A percentile compares a stretch with the other conserved stretches of the same genome.
Evolutionary conservation across 2,329 filamentous ascomycete genomes (phyloP).

Genomic region (Trichoderma atrobrunneum): DNA sequence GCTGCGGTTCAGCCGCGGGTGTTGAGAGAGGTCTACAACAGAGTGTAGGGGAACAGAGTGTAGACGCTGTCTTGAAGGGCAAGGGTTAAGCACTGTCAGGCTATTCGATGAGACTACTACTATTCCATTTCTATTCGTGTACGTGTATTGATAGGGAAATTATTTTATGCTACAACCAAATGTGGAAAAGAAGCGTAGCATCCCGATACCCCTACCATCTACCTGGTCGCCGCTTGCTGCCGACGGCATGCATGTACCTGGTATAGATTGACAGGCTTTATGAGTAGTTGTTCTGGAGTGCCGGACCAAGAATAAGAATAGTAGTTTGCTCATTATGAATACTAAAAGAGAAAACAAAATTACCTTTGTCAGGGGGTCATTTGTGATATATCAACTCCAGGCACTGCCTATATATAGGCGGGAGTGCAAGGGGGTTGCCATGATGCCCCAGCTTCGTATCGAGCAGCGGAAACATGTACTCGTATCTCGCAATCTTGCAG

Average conservation of each 20-base stretch:
- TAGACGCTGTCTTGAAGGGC: background rate
- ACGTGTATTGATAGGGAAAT: background rate
- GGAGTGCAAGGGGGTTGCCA: background rate
- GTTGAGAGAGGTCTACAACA: conserved; percentile 6
- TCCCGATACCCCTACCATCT: background rate
- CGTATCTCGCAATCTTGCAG: background rate
- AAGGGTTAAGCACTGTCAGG: background rate
- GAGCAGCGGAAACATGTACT: background rate
- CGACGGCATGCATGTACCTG: background rate
- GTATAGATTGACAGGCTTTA: background rate
- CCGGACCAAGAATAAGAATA: background rate
- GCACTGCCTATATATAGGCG: background rate
- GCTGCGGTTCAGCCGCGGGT: conserved; percentile 15
- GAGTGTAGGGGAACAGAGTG: background rate
- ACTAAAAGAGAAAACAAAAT: background rate
- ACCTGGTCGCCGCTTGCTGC: background rate
- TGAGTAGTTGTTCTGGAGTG: background rate
- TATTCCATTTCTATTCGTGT: background rate
- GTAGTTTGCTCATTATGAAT: background rate
- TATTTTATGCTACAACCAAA: background rate
- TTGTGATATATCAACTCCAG: background rate
- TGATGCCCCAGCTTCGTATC: background rate
- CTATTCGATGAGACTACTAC: background rate
- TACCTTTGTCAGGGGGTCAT: background rate
- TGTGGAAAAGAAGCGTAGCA: background rate